Evolutionary conservation across 192 early-diverging fungal genomes (phyloP).

Genomic region (Entomortierella beljakovae): DNA sequence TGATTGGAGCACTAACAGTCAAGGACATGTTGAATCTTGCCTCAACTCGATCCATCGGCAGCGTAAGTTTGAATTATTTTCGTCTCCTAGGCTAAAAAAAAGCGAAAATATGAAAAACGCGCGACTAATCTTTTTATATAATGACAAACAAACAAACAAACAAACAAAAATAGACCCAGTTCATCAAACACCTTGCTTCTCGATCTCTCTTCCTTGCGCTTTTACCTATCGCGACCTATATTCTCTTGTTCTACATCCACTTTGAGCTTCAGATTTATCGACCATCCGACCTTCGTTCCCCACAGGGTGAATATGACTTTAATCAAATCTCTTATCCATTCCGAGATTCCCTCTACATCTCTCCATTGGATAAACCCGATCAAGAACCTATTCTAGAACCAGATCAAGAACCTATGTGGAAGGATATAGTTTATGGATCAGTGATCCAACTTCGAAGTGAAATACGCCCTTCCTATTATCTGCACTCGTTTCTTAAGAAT

Average conservation of each 20-base stretch:
- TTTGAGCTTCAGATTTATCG: conserved; percentile 74
- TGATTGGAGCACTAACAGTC: conserved; percentile 77
- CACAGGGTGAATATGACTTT: conserved; percentile 59
- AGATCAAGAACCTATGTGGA: conserved; percentile 13
- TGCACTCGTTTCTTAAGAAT: conserved; percentile 68
- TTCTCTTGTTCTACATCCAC: conserved; percentile 85
- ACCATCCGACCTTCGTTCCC: conserved; percentile 48
- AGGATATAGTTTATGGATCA: conserved; percentile 64
- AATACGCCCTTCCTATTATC: conserved; percentile 51
- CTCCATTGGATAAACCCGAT: background rate
- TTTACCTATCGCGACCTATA: conserved; percentile 80
- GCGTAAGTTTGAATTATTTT: conserved; percentile 1
- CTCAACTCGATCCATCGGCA: background rate
- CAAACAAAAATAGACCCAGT: too few relatives aligned
- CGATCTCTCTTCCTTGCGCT: conserved; percentile 77
- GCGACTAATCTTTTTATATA: too few relatives aligned
- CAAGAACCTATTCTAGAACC: background rate
- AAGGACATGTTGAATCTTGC: conserved; percentile 79
- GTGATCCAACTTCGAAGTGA: conserved; percentile 66
- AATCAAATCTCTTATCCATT: background rate
- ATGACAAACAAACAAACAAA: too few relatives aligned
- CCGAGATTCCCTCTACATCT: background rate
- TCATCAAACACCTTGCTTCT: conserved; percentile 75
- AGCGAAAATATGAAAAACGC: too few relatives aligned
- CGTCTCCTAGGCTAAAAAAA: too few relatives aligned